phyloP scores from a whole-genome alignment of 2,329 filamentous ascomycete genomes.

The Cordyceps pruinosa region DNA sequence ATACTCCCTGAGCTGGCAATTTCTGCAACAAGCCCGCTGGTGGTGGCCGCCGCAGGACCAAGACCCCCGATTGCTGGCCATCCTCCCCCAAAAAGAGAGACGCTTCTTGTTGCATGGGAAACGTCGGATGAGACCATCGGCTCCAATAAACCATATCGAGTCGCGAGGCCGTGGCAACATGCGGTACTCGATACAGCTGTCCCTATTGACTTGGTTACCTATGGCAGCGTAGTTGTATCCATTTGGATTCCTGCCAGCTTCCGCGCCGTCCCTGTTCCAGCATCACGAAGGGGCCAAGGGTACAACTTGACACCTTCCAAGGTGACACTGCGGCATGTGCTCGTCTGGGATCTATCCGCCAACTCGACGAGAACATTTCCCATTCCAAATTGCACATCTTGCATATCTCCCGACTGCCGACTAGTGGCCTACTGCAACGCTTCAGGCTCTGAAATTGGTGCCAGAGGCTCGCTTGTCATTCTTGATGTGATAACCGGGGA shows the following conservation, averaged over 20 bases:
- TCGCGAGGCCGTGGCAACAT: slow-evolving; percentile 32
- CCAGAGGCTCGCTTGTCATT: slow-evolving; percentile 28
- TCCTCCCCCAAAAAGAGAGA: slow-evolving; percentile 31
- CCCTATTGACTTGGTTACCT: slow-evolving; percentile 29
- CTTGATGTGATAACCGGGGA: slow-evolving; percentile 31
- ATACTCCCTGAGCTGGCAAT: slow-evolving; percentile 34
- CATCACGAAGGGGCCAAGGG: slow-evolving; percentile 19
- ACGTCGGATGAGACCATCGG: slow-evolving; percentile 22
- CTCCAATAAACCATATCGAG: slow-evolving; percentile 28
- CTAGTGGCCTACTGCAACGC: slow-evolving; percentile 34
- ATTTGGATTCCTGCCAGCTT: slow-evolving; percentile 35
- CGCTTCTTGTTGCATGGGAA: slow-evolving; percentile 34
- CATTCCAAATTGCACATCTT: slow-evolving; percentile 33
- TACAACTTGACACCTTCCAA: slow-evolving; percentile 28
- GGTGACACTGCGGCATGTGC: slow-evolving; percentile 28
- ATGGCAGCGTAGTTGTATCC: slow-evolving; percentile 32
- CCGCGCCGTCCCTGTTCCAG: slow-evolving; percentile 25
- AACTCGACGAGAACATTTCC: slow-evolving; percentile 31
- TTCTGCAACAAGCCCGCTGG: slow-evolving; percentile 31
- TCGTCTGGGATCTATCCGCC: slow-evolving; percentile 34
- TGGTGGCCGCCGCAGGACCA: slow-evolving; percentile 32
- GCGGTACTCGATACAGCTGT: slow-evolving; percentile 33
- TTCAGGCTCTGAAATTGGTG: slow-evolving; percentile 25
- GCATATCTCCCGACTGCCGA: slow-evolving; percentile 34
- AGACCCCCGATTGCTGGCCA: slow-evolving; percentile 30